Evolutionary conservation across 2,329 filamentous ascomycete species (phyloP), one percentile per base, ranked within the genome.

Genomic region (Ceratocystis albifundus): DNA sequence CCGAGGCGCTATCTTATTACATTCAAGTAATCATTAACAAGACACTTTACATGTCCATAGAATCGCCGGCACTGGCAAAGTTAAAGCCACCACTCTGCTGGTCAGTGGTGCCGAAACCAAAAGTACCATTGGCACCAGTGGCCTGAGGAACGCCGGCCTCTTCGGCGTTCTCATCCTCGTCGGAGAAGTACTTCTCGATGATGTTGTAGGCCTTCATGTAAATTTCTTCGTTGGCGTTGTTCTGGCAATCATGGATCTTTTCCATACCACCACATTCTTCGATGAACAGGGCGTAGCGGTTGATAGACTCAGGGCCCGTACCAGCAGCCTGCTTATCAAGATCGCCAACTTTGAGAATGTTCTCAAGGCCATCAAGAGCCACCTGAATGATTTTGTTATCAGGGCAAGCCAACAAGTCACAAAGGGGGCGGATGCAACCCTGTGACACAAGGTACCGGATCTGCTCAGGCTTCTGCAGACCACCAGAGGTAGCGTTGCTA

Each of bases 141-240:
- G 80, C 76, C 74, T 90, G 88, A 69, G 89, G 88, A 76, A 90
- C 84, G 55, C 79, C 80, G 30, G 57, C 65, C 73, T 95, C 90
- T 69, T 91, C 89, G 71, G 91, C 91, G 72, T 92, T 91, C 74
- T 96, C 94, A 66, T 97, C 94, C 71, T 99, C 94, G 73, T 99
- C 94, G 0, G 92, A 96, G 81, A 99, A 99, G 84, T 99, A 99
- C 82, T 96, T 96, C 83, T 99, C 94, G 71, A 99, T 99, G 78
- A 99, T 99, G 84, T 96, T 97, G 84, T 97, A 99, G 0, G 94
- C 94, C 86, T 99, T 99, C 93, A 99, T 97, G 83, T 99, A 99
- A 72, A 99, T 99, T 79, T 99, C 94, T 80, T 99, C 94, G 79
- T 99, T 99, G 80, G 93, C 93, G 74, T 99, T 99, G 81, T 95